Base-by-base conservation (phyloP, 768 basidiomycete species). In the Omphalotus guepiniiformis region DNA sequence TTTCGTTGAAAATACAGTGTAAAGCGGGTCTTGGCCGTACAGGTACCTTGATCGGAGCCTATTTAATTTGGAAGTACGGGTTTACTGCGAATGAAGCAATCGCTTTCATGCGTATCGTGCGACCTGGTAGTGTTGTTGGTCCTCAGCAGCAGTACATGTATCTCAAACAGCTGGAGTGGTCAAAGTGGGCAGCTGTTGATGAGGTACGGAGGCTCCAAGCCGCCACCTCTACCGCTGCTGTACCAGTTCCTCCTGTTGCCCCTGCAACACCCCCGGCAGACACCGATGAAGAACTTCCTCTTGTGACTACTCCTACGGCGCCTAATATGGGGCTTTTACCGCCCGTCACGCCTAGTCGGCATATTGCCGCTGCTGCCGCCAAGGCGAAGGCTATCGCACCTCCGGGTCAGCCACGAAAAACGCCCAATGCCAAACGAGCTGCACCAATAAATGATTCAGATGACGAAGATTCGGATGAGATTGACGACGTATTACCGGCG, bases 1-100 rank as follows among this genome's bases (percentile, higher is more conserved):
- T 60, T 58, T 52, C 61, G 53, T 47, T 46, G 50, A 47, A 18
- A 42, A 48, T 44, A 13, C 63, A 95, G 87, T 96, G 93, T 64
- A 95, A 95, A 74, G 96, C 96, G 40, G 96, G 96, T 34, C 76
- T 99, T 9, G 96, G 96, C 19, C 78, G 96, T 47, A 98, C 96
- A 5, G 96, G 96, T 3, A 95, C 93, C 3, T 74, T 99, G 50
- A 95, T 99, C 52, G 96, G 96, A 28, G 96, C 95, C 7, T 98
- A 97, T 73, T 78, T 99, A 47, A 90, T 96, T 52, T 99, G 96
- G 89, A 97, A 97, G 66, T 95, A 97, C 58, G 91, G 90, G 18
- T 99, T 99, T 63, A 92, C 93, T 15, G 95, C 95, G 1, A 80
- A 84, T 42, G 92, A 98, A 67, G 96, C 88, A 4, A 98, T 98